phyloP scores from a whole-genome alignment of 2,329 filamentous ascomycete genomes.

The Ceratocystis diversiconidia region DNA sequence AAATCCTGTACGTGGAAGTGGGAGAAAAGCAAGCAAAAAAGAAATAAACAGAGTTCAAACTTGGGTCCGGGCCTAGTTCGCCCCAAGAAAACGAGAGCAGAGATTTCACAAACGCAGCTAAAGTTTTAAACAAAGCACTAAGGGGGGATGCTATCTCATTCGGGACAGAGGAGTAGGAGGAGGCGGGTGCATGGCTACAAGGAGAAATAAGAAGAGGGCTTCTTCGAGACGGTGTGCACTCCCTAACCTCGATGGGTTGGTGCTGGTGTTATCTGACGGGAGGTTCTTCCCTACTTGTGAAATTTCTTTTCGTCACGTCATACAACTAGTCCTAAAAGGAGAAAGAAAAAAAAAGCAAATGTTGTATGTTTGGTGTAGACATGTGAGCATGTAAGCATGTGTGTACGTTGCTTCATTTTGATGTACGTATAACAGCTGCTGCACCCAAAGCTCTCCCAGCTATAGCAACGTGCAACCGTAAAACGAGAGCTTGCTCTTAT shows the following conservation, averaged over 20 bases:
- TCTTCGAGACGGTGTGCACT: background rate
- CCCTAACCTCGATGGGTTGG: background rate
- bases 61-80: background rate
- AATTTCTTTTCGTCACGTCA: background rate
- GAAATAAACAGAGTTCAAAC: background rate
- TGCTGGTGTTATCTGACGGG: background rate
- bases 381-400: too few relatives aligned
- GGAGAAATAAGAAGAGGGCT: background rate
- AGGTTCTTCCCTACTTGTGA: background rate
- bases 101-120: background rate
- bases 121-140: background rate
- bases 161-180: background rate
- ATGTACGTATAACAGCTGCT: too few relatives aligned
- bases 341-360: too few relatives aligned
- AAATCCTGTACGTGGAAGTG: background rate
- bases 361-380: too few relatives aligned
- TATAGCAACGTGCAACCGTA: too few relatives aligned
- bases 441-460: too few relatives aligned
- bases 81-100: slow-evolving; percentile 1
- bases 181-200: background rate
- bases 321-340: too few relatives aligned
- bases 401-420: too few relatives aligned
- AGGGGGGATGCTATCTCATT: background rate
- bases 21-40: background rate
- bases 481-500: too few relatives aligned